Evolutionary conservation across 331 rosid species (phyloP), one percentile per base, ranked within the genome.

Genomic region (Arachis monticola): DNA sequence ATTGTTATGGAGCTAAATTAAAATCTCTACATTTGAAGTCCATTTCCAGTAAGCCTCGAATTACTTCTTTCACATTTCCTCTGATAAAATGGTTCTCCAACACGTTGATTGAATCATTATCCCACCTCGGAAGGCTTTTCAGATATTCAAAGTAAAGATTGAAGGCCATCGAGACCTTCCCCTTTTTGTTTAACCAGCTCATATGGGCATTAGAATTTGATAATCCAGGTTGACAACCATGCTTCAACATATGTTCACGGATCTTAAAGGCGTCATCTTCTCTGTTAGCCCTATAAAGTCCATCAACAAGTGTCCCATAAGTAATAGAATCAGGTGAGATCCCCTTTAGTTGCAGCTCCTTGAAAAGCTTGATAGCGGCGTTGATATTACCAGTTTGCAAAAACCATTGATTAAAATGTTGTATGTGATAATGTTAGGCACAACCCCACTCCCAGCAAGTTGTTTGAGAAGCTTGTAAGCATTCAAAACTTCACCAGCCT

Each of bases 281-380:
- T 72, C 86, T 81, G 30, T 58, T 77, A 77, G 8, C 75, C 79
- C 88, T 80, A 77, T 63, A 87, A 70, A 89, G 83, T 63, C 94
- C 97, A 76, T 89, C 86, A 58, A 93, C 85, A 64, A 93, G 85
- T 1, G 93, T 89, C 71, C 91, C 98, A 35, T 93, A 85, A 7
- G 98, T 93, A 63, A 87, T 83, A 52, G 83, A 72, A 86, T 93
- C 87, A 11, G 98, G 97, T 70, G 87, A 57, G 31, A 83, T 67
- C 63, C 93, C 96, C 81, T 85, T 89, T 32, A 73, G 69, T 47
- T 89, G 88, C 90, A 89, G 80, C 27, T 87, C 86, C 83, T 84
- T 77, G 78, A 85, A 87, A 79, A 93, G 90, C 76, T 62, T 85
- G 55, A 87, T 50, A 68, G 94, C 96, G 52, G 85, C 79, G 44